These are phyloP conservation scores for Mortierella polycephala DNA, from an alignment of 371 early-diverging fungal genomes.

Conservation along the genomic window DNA sequence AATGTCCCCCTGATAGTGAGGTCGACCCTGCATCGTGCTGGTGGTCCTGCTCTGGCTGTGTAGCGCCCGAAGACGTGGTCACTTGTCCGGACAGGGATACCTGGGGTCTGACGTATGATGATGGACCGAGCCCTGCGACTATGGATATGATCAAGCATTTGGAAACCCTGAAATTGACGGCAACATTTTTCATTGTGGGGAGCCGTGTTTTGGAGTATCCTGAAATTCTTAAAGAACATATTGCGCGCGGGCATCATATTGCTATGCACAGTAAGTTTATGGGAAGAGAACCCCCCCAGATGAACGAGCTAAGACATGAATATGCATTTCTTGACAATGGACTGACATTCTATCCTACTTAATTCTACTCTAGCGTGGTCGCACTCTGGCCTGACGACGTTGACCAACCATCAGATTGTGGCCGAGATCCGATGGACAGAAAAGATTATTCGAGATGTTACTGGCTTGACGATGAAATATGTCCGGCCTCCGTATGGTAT, in stretches of 20 bases:
- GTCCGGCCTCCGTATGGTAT: constrained; percentile 17
- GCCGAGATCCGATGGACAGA: constrained; percentile 79
- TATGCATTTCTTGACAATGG: too few species aligned
- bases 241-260: constrained; percentile 48
- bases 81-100: constrained; percentile 35
- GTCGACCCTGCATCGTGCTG: constrained; percentile 35
- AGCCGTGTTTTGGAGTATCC: constrained; percentile 63
- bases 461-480: constrained; percentile 58
- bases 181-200: constrained; percentile 74
- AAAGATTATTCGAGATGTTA: constrained; percentile 65
- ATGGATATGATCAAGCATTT: constrained; percentile 58
- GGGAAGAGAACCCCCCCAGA: too few species aligned
- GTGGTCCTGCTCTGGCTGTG: constrained; percentile 53
- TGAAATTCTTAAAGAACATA: constrained; percentile 55
- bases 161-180: constrained; percentile 58
- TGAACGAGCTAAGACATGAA: too few species aligned
- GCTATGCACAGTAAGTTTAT: constrained; percentile 50
- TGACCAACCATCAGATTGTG: constrained; percentile 75
- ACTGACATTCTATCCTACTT: too few species aligned
- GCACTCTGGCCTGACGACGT: constrained; percentile 75
- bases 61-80: constrained; percentile 28
- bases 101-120: constrained; percentile 65
- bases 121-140: constrained; percentile 68
- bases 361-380: constrained; percentile 63
- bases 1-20: constrained; percentile 21